A percentile compares a stretch with the other conserved stretches of the same genome.
phyloP scores from a whole-genome alignment of 208 protist genomes.

The Leishmania guyanensis region DNA sequence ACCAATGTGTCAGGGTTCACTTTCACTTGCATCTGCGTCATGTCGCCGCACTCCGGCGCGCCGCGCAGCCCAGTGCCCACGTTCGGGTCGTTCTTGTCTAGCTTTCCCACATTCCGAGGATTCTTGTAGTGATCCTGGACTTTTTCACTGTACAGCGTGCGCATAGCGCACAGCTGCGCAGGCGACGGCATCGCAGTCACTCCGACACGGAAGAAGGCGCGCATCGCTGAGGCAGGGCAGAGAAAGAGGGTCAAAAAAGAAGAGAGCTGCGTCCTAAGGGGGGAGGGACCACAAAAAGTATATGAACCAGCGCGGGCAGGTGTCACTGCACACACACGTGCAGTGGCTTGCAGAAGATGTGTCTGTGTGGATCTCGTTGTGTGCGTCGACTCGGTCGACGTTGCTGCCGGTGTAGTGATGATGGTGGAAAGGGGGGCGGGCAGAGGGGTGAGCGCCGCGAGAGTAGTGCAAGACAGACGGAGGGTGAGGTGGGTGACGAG shows the following conservation, averaged over 20 bases:
- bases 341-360: background rate
- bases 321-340: background rate
- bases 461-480: background rate
- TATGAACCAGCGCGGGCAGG: background rate
- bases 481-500: background rate
- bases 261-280: background rate
- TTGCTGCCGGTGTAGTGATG: background rate
- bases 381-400: background rate
- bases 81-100: conserved; percentile 94
- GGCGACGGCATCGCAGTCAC: background rate
- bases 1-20: conserved; percentile 90
- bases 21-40: conserved; percentile 98
- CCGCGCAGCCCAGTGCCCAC: conserved; percentile 99
- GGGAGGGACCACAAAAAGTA: background rate
- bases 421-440: background rate
- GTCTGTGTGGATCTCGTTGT: background rate
- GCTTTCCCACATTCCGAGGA: conserved; percentile 97
- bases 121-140: conserved; percentile 99
- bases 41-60: conserved; percentile 98
- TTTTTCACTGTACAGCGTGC: conserved; percentile 93
- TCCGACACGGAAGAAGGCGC: background rate
- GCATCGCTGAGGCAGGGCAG: background rate
- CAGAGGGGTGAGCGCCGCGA: too few relatives aligned
- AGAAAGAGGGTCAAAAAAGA: background rate
- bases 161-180: conserved; percentile 27